Conservation (phyloP, 306 rosid genomes). For the Parietaria judaica region DNA sequence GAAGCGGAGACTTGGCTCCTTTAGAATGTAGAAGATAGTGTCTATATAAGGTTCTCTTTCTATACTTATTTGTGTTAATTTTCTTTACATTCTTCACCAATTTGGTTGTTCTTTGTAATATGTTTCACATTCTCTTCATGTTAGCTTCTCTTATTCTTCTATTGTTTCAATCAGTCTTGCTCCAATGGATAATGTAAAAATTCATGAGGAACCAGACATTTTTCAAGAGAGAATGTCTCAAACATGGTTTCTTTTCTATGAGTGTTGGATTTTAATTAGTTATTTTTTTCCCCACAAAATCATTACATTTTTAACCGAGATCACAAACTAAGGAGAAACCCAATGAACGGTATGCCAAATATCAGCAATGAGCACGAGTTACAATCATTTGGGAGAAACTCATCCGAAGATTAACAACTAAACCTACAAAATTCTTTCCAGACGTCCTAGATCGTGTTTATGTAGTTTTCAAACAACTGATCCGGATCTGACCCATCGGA, state of each 20-base stretch:
- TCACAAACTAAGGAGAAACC: too few species aligned
- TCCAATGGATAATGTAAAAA: background rate
- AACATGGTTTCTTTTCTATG: background rate
- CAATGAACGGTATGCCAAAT: too few species aligned
- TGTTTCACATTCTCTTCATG: slow-evolving; percentile 1
- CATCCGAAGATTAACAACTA: background rate
- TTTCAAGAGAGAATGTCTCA: background rate
- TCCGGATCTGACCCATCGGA: slow-evolving; percentile 33
- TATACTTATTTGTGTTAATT: slow-evolving; percentile 22
- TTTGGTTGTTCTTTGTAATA: background rate
- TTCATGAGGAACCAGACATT: background rate
- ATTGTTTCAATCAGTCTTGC: slow-evolving; percentile 18
- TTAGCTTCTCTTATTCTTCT: slow-evolving; percentile 9
- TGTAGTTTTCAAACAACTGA: slow-evolving; percentile 27
- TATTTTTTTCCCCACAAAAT: too few species aligned
- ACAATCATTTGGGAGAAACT: too few species aligned
- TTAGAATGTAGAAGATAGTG: slow-evolving; percentile 33
- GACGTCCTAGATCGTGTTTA: background rate
- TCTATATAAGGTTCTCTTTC: slow-evolving; percentile 22
- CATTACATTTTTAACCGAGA: too few species aligned
- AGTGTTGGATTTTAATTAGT: too few species aligned
- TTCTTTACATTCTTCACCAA: background rate
- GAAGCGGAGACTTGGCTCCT: slow-evolving; percentile 37
- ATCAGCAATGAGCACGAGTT: too few species aligned
- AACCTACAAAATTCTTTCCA: background rate